Percentiles rank a stretch among this genome's conserved stretches.
phyloP scores from a whole-genome alignment of 2,329 filamentous ascomycete genomes.

The Trichoderma arundinaceum region DNA sequence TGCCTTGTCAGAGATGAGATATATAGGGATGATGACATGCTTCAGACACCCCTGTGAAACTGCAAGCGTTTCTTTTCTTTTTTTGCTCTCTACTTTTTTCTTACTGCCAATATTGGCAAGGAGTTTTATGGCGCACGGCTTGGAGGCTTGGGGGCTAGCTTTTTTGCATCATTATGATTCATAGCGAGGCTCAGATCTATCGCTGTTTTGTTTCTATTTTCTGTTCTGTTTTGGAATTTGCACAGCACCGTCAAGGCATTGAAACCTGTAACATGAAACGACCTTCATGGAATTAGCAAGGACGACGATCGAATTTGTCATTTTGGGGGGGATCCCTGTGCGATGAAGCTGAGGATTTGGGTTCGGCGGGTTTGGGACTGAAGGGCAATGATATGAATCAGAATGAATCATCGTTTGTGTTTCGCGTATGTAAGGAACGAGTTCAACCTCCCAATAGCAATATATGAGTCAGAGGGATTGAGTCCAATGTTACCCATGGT shows the following conservation, averaged over 20 bases:
- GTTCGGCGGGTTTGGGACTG: background rate
- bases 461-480: background rate
- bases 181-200: background rate
- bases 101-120: background rate
- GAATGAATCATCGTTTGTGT: slow-evolving; percentile 4
- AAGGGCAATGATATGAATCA: slow-evolving; percentile 6
- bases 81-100: background rate
- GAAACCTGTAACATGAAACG: background rate
- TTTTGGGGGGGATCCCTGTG: background rate
- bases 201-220: background rate
- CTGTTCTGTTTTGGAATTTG: background rate
- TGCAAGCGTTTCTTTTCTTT: background rate
- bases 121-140: slow-evolving; percentile 5
- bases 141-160: background rate
- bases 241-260: background rate
- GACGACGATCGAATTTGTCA: background rate
- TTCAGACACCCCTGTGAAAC: background rate
- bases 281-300: background rate
- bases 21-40: background rate
- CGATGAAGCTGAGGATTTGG: background rate
- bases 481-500: background rate
- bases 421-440: background rate
- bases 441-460: background rate
- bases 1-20: background rate
- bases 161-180: slow-evolving; percentile 1